A percentile compares a stretch with the other conserved stretches of the same genome.
These are phyloP conservation scores for Curvularia lunata DNA, from an alignment of 2,329 filamentous ascomycete genomes.

Conservation along the genomic window DNA sequence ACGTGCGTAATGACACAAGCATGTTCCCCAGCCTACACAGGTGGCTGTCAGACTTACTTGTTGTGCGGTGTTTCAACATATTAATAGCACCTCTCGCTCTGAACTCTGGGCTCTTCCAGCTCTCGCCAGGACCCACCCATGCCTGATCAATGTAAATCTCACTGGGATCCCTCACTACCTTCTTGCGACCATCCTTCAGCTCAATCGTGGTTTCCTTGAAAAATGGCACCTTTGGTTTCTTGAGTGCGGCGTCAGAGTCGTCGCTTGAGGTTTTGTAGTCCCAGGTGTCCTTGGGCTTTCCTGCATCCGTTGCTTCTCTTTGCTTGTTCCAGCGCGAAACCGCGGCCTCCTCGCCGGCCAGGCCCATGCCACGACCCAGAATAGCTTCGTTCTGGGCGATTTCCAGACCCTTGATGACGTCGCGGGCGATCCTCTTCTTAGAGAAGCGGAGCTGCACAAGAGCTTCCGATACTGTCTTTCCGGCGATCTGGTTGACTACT, in stretches of 20 bases:
- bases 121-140: slow-evolving; percentile 79
- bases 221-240: slow-evolving; percentile 19
- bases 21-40: not conserved
- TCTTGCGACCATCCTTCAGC: slow-evolving; percentile 75
- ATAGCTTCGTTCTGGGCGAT: slow-evolving; percentile 82
- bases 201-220: slow-evolving; percentile 64
- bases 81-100: slow-evolving; percentile 77
- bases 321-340: slow-evolving; percentile 31
- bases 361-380: slow-evolving; percentile 82
- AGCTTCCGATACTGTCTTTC: slow-evolving; percentile 93
- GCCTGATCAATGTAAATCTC: slow-evolving; percentile 89
- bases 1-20: not conserved
- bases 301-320: slow-evolving; percentile 20
- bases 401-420: slow-evolving; percentile 79
- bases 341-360: slow-evolving; percentile 53
- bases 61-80: slow-evolving; percentile 72
- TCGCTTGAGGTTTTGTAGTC: slow-evolving; percentile 23
- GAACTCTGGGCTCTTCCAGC: slow-evolving; percentile 64
- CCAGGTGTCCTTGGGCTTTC: slow-evolving; percentile 17
- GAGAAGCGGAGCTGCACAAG: slow-evolving; percentile 94
- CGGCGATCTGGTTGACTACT: slow-evolving; percentile 84
- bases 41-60: slow-evolving; percentile 63
- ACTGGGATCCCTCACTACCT: slow-evolving; percentile 75
- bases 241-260: slow-evolving; percentile 2
- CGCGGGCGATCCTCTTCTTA: slow-evolving; percentile 87